These are phyloP conservation scores for Oidium heveae DNA, from an alignment of 2,329 filamentous ascomycete genomes.

Conservation along the genomic window DNA sequence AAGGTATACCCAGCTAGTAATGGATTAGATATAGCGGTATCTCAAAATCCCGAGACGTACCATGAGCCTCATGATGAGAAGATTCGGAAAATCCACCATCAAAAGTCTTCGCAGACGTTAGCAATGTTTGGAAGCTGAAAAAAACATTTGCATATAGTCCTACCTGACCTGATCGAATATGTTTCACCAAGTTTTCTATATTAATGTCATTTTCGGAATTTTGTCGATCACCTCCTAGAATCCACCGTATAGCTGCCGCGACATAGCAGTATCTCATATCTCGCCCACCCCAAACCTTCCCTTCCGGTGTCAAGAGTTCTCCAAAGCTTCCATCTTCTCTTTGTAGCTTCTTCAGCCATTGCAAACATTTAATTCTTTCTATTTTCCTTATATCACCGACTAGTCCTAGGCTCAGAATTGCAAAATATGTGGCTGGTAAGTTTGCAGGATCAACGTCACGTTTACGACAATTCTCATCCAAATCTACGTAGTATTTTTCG, in stretches of 20 bases:
- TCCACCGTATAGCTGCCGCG: conserved; percentile 58
- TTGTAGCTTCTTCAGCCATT: conserved; percentile 56
- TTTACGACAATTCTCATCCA: conserved; percentile 14
- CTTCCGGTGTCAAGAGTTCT: conserved; percentile 38
- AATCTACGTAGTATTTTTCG: conserved; percentile 12
- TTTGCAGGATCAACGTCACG: conserved; percentile 55
- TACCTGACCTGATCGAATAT: conserved; percentile 42
- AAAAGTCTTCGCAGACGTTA: conserved; percentile 11
- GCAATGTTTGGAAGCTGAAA: conserved; percentile 1
- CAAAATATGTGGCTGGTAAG: conserved; percentile 73
- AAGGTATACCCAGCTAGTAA: conserved; percentile 62
- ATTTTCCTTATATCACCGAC: conserved; percentile 36
- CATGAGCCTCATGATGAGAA: conserved; percentile 14
- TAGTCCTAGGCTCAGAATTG: conserved; percentile 45
- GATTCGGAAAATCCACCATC: conserved; percentile 14
- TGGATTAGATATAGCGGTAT: conserved; percentile 3
- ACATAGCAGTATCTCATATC: conserved; percentile 81
- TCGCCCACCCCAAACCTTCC: conserved; percentile 44
- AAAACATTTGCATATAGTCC: conserved; percentile 2
- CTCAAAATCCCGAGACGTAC: conserved; percentile 3
- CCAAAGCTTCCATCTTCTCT: conserved; percentile 75
- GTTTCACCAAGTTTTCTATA: conserved; percentile 38
- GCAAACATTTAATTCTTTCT: conserved; percentile 37
- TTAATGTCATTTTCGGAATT: conserved; percentile 46
- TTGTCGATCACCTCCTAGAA: conserved; percentile 39